Evolutionary conservation across 192 early-diverging fungal species (phyloP).

Genomic region (Funneliformis geosporum): DNA sequence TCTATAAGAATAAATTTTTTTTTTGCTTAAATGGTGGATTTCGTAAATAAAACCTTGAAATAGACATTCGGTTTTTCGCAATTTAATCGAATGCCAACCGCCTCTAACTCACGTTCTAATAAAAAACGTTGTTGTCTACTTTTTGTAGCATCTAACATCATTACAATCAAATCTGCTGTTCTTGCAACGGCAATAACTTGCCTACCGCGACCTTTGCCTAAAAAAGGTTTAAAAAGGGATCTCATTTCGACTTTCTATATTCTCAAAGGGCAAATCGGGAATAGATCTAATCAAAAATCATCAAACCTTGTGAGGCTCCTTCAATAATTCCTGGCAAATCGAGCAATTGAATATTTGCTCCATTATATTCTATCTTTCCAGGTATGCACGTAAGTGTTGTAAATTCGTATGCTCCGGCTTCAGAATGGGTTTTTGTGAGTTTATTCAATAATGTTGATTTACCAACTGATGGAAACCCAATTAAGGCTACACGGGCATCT

Average conservation of each 20-base stretch:
- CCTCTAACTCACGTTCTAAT: slow-evolving; percentile 91
- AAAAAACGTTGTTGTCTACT: slow-evolving; percentile 77
- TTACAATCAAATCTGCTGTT: slow-evolving; percentile 94
- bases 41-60: slow-evolving; percentile 70
- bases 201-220: slow-evolving; percentile 85
- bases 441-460: slow-evolving; percentile 96
- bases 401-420: slow-evolving; percentile 89
- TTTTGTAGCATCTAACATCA: slow-evolving; percentile 99
- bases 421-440: slow-evolving; percentile 89
- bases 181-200: slow-evolving; percentile 98
- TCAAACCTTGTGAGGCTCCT: slow-evolving; percentile 87
- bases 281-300: not conserved
- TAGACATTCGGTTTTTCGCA: slow-evolving; percentile 86
- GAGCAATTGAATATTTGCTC: slow-evolving; percentile 94
- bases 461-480: slow-evolving; percentile 98
- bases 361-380: slow-evolving; percentile 93
- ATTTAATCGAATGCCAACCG: slow-evolving; percentile 95
- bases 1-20: slow-evolving; percentile 4
- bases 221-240: not conserved
- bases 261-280: not conserved
- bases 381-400: slow-evolving; percentile 96
- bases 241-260: not conserved
- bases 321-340: slow-evolving; percentile 99
- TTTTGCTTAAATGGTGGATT: not conserved
- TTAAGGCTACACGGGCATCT: slow-evolving; percentile 92